A percentile compares a stretch with the other conserved stretches of the same genome.
Evolutionary conservation across 495 filamentous ascomycete genomes (phyloP).

Genomic region (Penicillium argentinense): DNA sequence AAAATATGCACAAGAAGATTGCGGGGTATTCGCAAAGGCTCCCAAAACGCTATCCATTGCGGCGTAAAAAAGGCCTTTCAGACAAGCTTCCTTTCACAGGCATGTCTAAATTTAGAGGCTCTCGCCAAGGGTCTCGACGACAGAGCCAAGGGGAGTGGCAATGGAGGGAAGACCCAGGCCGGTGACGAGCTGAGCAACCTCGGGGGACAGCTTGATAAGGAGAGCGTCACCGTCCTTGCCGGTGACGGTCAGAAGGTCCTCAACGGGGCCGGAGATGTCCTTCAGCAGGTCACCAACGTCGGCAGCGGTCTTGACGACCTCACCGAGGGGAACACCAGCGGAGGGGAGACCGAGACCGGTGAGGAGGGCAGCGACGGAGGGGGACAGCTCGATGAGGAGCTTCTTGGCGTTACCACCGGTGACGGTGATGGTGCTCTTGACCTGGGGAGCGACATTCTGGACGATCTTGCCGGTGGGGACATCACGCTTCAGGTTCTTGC

Average conservation of each 20-base stretch:
- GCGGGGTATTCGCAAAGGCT: conserved; percentile 18
- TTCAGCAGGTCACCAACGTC: conserved; percentile 39
- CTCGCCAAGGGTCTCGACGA: conserved; percentile 35
- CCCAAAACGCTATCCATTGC: conserved; percentile 25
- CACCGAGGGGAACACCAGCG: conserved; percentile 31
- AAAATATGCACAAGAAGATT: conserved; percentile 21
- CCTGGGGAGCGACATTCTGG: conserved; percentile 33
- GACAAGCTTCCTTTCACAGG: conserved; percentile 1
- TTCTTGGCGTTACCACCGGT: conserved; percentile 30
- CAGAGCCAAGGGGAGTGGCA: conserved; percentile 31
- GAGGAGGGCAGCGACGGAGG: conserved; percentile 32
- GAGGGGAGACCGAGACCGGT: conserved; percentile 38
- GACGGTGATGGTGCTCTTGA: conserved; percentile 34
- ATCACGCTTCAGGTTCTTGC: conserved; percentile 25
- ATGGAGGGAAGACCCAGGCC: conserved; percentile 39
- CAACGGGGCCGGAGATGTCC: conserved; percentile 29
- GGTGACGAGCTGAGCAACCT: conserved; percentile 32
- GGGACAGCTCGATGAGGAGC: conserved; percentile 40
- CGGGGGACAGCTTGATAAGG: conserved; percentile 37
- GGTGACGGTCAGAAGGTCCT: conserved; percentile 35
- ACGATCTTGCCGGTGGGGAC: conserved; percentile 28
- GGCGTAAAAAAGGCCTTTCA: conserved; percentile 16
- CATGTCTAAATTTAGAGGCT: conserved; percentile 32
- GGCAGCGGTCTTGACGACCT: conserved; percentile 36
- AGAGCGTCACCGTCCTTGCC: conserved; percentile 32